phyloP scores from a whole-genome alignment of 164 flowering plant genomes.

The Stephania cephalantha region DNA sequence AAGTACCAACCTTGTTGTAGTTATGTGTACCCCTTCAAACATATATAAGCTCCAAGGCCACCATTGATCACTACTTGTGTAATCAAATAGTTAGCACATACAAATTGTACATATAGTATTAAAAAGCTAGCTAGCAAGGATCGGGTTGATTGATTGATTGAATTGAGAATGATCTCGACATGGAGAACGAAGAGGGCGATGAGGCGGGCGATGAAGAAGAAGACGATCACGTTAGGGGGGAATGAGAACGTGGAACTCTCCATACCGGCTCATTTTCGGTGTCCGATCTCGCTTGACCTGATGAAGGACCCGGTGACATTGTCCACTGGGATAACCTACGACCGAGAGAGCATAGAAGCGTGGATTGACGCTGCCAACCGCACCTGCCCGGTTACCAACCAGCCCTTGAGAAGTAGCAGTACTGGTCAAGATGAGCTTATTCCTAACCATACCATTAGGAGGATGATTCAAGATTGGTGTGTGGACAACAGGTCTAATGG shows the following conservation, averaged over 20 bases:
- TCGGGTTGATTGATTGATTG: neutral
- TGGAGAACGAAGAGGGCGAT: constrained; percentile 39
- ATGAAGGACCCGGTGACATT: constrained; percentile 92
- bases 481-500: constrained; percentile 52
- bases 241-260: constrained; percentile 25
- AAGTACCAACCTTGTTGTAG: neutral
- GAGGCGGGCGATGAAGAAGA: constrained; percentile 22
- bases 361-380: constrained; percentile 66
- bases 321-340: constrained; percentile 76
- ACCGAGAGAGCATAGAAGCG: constrained; percentile 68
- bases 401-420: constrained; percentile 20
- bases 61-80: neutral
- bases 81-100: too few relatives aligned
- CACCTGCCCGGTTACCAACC: constrained; percentile 71
- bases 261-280: constrained; percentile 57
- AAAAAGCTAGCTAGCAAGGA: neutral
- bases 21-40: neutral
- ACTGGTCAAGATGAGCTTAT: constrained; percentile 31
- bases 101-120: neutral
- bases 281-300: constrained; percentile 79
- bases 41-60: neutral
- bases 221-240: neutral
- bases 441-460: constrained; percentile 65
- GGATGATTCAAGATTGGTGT: constrained; percentile 88
- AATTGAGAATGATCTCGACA: constrained; percentile 35